phyloP scores from a whole-genome alignment of 306 rosid genomes.

The Astragalus membranaceus region DNA sequence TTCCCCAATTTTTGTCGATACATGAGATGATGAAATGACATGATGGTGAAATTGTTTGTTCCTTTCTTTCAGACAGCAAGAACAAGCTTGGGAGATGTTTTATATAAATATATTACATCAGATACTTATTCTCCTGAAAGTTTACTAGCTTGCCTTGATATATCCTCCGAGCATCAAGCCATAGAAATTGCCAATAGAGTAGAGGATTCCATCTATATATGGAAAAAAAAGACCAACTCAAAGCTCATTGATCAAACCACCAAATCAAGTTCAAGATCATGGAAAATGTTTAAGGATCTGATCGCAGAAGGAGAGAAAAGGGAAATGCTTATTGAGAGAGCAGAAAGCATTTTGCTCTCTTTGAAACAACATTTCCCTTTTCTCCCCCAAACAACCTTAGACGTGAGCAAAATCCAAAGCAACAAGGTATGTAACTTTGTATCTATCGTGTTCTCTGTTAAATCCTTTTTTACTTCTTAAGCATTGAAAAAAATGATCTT shows the following conservation, averaged over 20 bases:
- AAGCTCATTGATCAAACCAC: slow-evolving; percentile 32
- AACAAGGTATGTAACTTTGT: slow-evolving; percentile 50
- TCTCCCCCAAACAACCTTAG: slow-evolving; percentile 85
- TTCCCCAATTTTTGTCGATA: neutral
- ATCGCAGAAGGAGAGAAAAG: slow-evolving; percentile 82
- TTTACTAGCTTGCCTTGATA: slow-evolving; percentile 62
- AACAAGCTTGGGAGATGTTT: slow-evolving; percentile 75
- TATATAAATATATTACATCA: slow-evolving; percentile 58
- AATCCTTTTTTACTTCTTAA: neutral
- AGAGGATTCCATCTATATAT: slow-evolving; percentile 69
- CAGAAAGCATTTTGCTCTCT: slow-evolving; percentile 62
- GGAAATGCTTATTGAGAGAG: slow-evolving; percentile 72
- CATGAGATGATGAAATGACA: no score
- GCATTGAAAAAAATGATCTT: neutral
- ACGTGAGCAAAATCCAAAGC: slow-evolving; percentile 78
- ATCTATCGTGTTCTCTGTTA: neutral
- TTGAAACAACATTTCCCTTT: slow-evolving; percentile 77
- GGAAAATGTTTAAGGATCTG: slow-evolving; percentile 89
- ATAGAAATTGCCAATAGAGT: slow-evolving; percentile 71
- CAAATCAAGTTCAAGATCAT: slow-evolving; percentile 53
- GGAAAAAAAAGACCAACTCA: slow-evolving; percentile 48
- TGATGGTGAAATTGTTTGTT: slow-evolving; percentile 2
- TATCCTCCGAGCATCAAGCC: slow-evolving; percentile 89
- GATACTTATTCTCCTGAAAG: slow-evolving; percentile 72
- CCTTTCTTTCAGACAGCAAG: slow-evolving; percentile 66